Conservation (phyloP, 176 grass and related monocot species). For the bread wheat (Triticum aestivum) region DNA sequence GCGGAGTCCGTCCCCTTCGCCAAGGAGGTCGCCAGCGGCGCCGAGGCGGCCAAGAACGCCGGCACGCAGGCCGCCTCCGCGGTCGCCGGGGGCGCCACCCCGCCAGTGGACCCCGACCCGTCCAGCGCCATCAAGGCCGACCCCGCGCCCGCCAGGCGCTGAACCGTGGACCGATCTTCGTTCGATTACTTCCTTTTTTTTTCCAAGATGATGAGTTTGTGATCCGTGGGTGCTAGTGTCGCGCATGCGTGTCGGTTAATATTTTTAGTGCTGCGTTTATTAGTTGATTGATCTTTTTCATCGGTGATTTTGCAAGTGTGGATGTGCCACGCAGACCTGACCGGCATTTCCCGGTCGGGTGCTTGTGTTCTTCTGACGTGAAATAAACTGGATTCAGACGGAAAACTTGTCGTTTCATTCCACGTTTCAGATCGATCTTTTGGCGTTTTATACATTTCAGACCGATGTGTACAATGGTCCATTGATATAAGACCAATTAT, state of each 20-base stretch:
- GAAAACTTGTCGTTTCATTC: too few relatives aligned
- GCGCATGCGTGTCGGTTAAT: not conserved
- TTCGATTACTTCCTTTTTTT: not conserved
- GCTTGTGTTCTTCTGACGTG: not conserved
- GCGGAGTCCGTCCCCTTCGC: not conserved
- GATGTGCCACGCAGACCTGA: not conserved
- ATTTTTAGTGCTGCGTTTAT: not conserved
- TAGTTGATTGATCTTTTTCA: not conserved
- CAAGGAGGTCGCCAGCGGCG: not conserved
- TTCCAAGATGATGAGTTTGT: not conserved
- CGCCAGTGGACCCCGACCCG: not conserved
- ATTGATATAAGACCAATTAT: too few relatives aligned
- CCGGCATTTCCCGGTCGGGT: not conserved
- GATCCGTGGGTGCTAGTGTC: not conserved
- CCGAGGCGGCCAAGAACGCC: not conserved
- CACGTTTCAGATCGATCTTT: too few relatives aligned
- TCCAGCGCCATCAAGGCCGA: not conserved
- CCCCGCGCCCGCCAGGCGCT: constrained; percentile 30
- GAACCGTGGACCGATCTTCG: not conserved
- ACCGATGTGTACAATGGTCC: too few relatives aligned
- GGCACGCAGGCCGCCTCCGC: not conserved
- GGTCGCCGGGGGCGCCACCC: not conserved
- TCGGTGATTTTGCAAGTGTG: not conserved
- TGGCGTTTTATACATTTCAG: too few relatives aligned
- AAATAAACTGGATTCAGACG: not conserved